Percentiles rank a stretch among this genome's conserved stretches.
Evolutionary conservation across 192 early-diverging fungal species (phyloP).

Genomic region (Coemansia sp.): DNA sequence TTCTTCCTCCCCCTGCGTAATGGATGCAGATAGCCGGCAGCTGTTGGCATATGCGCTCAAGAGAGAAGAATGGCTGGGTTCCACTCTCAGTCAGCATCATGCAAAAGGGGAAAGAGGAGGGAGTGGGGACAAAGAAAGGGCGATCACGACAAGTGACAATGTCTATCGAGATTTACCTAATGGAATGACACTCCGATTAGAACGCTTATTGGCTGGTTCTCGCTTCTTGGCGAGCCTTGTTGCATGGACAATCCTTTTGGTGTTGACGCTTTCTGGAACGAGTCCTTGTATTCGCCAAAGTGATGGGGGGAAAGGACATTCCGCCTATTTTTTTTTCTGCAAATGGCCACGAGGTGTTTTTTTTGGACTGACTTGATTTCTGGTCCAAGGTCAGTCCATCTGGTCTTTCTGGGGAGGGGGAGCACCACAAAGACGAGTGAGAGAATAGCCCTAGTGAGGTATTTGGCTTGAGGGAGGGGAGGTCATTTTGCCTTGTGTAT

Average conservation of each 20-base stretch:
- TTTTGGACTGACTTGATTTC: neutral
- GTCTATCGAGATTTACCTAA: conserved; percentile 1
- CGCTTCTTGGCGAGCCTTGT: neutral
- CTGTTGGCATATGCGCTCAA: neutral
- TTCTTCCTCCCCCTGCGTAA: neutral
- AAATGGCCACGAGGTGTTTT: neutral
- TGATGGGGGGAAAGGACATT: neutral
- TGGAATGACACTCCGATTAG: conserved; percentile 8
- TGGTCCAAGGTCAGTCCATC: neutral
- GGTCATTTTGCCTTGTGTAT: neutral
- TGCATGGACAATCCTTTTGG: neutral
- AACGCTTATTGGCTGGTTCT: neutral
- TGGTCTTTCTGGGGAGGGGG: neutral
- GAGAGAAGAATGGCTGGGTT: neutral
- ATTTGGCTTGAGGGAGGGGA: neutral
- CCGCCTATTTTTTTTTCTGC: neutral
- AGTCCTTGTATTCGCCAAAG: neutral
- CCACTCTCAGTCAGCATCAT: neutral
- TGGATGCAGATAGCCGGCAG: neutral
- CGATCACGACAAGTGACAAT: neutral
- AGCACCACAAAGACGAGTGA: neutral
- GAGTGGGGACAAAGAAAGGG: neutral
- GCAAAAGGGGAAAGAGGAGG: neutral
- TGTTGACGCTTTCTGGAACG: neutral
- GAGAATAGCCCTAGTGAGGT: neutral